Percentiles rank a stretch among this genome's conserved stretches.
Conservation (phyloP, 2,329 filamentous ascomycete species). For the Aspergillus japonicus region DNA sequence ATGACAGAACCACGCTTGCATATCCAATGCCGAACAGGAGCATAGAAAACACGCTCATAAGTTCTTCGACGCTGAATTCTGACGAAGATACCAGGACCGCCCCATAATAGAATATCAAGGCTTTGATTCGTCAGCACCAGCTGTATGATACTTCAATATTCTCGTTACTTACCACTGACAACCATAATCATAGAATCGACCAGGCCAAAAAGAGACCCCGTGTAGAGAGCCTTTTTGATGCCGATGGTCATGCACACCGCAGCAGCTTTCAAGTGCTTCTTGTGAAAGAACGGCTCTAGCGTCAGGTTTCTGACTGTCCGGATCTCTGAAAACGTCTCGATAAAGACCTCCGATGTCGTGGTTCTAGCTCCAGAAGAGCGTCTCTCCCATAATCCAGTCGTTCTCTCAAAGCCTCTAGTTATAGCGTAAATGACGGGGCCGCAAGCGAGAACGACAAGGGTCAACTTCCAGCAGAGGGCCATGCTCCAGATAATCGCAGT, state of each 20-base stretch:
- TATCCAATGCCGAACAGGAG: slow-evolving; percentile 81
- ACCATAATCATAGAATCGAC: slow-evolving; percentile 71
- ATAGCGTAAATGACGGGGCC: slow-evolving; percentile 66
- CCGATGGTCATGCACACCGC: slow-evolving; percentile 60
- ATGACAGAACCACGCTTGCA: slow-evolving; percentile 65
- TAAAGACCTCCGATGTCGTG: slow-evolving; percentile 61
- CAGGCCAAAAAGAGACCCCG: slow-evolving; percentile 73
- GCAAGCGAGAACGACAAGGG: slow-evolving; percentile 70
- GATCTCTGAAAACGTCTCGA: slow-evolving; percentile 76
- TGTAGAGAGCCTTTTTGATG: slow-evolving; percentile 62
- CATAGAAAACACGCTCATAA: slow-evolving; percentile 75
- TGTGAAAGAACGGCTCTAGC: slow-evolving; percentile 68
- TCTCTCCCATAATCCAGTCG: slow-evolving; percentile 71
- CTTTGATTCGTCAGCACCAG: slow-evolving; percentile 33
- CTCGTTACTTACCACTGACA: slow-evolving; percentile 52
- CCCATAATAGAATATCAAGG: slow-evolving; percentile 82
- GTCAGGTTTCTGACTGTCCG: slow-evolving; percentile 73
- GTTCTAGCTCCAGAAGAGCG: slow-evolving; percentile 64
- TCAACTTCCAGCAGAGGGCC: slow-evolving; percentile 73
- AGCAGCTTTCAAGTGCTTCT: slow-evolving; percentile 59
- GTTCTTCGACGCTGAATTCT: slow-evolving; percentile 53
- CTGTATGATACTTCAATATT: background rate
- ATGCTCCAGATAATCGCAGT: slow-evolving; percentile 75
- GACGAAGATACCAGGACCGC: slow-evolving; percentile 59
- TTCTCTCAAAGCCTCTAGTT: slow-evolving; percentile 63